Percentiles rank a stretch among this genome's conserved stretches.
Conservation (phyloP, 345 rosid genomes). For the Pseudoturritis turrita region DNA sequence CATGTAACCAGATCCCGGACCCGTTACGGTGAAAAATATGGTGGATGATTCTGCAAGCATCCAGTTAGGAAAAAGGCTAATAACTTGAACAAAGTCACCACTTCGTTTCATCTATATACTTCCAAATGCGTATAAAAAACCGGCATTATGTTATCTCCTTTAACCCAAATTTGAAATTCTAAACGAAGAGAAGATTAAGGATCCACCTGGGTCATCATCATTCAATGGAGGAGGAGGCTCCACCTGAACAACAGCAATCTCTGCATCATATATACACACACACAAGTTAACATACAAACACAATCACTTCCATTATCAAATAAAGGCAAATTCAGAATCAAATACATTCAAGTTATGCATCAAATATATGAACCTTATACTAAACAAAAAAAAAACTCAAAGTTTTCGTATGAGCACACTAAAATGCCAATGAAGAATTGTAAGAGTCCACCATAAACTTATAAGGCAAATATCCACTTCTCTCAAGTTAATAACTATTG, state of each 20-base stretch:
- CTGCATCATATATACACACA: conserved; percentile 7
- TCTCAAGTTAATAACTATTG: too few relatives aligned
- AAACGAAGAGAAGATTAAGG: not conserved
- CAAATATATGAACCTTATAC: too few relatives aligned
- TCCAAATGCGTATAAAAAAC: not conserved
- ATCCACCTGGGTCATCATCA: not conserved
- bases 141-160: too few relatives aligned
- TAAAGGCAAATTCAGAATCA: too few relatives aligned
- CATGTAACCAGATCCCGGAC: conserved; percentile 7
- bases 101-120: not conserved
- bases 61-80: too few relatives aligned
- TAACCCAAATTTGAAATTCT: not conserved
- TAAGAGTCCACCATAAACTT: not conserved
- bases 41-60: not conserved
- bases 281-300: not conserved
- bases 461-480: not conserved
- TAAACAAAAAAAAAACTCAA: too few relatives aligned
- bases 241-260: conserved; percentile 9
- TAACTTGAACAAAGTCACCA: not conserved
- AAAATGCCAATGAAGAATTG: too few relatives aligned
- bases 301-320: too few relatives aligned
- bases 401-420: too few relatives aligned
- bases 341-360: too few relatives aligned
- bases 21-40: not conserved
- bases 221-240: conserved; percentile 24